A percentile compares a stretch with the other conserved stretches of the same genome.
These are phyloP conservation scores for Ettlia oleoabundans DNA, from an alignment of 139 green algal species.

Conservation along the genomic window DNA sequence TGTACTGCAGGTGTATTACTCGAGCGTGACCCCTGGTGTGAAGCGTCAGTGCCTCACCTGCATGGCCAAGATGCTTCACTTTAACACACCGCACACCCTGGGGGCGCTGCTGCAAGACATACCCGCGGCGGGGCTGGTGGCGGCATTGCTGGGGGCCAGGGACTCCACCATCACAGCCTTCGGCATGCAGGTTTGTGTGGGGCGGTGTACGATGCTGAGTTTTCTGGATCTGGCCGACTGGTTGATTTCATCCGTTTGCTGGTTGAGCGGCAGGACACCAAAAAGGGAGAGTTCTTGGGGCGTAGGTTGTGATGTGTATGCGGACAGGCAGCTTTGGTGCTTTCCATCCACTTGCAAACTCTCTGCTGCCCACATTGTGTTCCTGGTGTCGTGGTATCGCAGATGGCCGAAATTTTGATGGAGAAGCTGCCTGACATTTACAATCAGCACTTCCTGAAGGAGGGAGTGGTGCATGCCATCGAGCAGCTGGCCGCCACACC, in stretches of 20 bases:
- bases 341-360: too few relatives aligned
- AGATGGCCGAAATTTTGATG: conserved; percentile 91
- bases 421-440: conserved; percentile 80
- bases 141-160: conserved; percentile 71
- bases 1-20: conserved; percentile 60
- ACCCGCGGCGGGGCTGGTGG: conserved; percentile 83
- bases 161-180: conserved; percentile 63
- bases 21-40: conserved; percentile 67
- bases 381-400: conserved; percentile 8
- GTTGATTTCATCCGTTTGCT: too few relatives aligned
- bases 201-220: too few relatives aligned
- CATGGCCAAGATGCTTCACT: conserved; percentile 79
- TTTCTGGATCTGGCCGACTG: too few relatives aligned
- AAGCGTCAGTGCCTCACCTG: conserved; percentile 72
- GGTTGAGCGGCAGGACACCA: too few relatives aligned
- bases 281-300: too few relatives aligned
- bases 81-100: conserved; percentile 62
- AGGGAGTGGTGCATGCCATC: conserved; percentile 91
- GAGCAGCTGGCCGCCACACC: conserved; percentile 70
- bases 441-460: conserved; percentile 82
- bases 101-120: conserved; percentile 68
- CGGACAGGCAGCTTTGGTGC: too few relatives aligned
- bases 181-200: conserved; percentile 44
- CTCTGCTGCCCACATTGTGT: too few relatives aligned
- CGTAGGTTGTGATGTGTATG: too few relatives aligned